Conservation (phyloP, 2,329 filamentous ascomycete species). For the Ascochyta fabae region DNA sequence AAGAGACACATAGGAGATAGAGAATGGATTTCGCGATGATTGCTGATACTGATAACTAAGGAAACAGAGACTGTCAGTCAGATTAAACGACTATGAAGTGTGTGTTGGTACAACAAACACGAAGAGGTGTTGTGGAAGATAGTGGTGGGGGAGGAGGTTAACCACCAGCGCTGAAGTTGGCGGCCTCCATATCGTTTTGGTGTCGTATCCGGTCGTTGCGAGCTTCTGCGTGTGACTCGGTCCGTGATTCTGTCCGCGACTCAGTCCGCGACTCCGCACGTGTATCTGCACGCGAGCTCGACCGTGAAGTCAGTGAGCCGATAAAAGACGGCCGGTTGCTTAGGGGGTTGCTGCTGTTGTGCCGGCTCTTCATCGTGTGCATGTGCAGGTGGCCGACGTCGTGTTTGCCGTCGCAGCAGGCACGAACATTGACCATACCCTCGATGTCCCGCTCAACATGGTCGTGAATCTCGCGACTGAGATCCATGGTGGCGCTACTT, state of each 20-base stretch:
- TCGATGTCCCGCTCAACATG: slow-evolving; percentile 76
- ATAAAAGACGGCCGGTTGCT: slow-evolving; percentile 39
- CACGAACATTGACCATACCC: slow-evolving; percentile 89
- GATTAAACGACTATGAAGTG: slow-evolving; percentile 27
- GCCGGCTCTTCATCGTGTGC: slow-evolving; percentile 40
- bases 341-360: slow-evolving; percentile 33
- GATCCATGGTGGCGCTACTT: slow-evolving; percentile 77
- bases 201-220: slow-evolving; percentile 34
- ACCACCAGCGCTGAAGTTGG: slow-evolving; percentile 37
- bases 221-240: slow-evolving; percentile 25
- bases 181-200: slow-evolving; percentile 35
- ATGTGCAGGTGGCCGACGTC: slow-evolving; percentile 56
- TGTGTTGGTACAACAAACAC: slow-evolving; percentile 18
- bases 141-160: slow-evolving; percentile 23
- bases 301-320: slow-evolving; percentile 44
- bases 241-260: slow-evolving; percentile 16
- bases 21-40: slow-evolving; percentile 19
- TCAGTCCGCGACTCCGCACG: slow-evolving; percentile 25
- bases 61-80: slow-evolving; percentile 42
- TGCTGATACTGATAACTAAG: slow-evolving; percentile 29
- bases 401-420: slow-evolving; percentile 90
- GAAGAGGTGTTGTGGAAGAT: slow-evolving; percentile 17
- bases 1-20: slow-evolving; percentile 44
- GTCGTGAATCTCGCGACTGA: slow-evolving; percentile 77
- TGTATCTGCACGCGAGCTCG: slow-evolving; percentile 41